These are phyloP conservation scores for Aspergillus intermedius DNA, from an alignment of 2,329 filamentous ascomycete genomes.

Conservation along the genomic window DNA sequence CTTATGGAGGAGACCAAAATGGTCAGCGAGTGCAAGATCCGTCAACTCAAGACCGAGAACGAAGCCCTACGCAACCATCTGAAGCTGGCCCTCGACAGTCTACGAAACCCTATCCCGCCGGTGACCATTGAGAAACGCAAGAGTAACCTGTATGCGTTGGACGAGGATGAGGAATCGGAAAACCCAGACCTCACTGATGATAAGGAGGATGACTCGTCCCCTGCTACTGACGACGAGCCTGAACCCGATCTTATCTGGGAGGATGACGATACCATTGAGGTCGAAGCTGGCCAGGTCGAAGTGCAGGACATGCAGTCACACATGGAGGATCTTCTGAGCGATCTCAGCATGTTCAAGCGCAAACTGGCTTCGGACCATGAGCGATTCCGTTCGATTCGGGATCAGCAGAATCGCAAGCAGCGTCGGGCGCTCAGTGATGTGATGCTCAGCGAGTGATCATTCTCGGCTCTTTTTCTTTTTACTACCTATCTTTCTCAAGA, in stretches of 20 bases:
- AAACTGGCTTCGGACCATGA: conserved; percentile 74
- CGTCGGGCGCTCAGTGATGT: conserved; percentile 28
- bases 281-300: conserved; percentile 36
- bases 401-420: conserved; percentile 17
- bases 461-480: conserved; percentile 2
- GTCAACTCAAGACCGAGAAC: conserved; percentile 80
- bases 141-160: conserved; percentile 35
- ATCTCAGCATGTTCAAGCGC: conserved; percentile 70
- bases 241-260: conserved; percentile 39
- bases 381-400: conserved; percentile 28
- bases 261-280: conserved; percentile 49
- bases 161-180: conserved; percentile 52
- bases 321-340: conserved; percentile 75
- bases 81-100: conserved; percentile 72
- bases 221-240: conserved; percentile 21
- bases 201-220: conserved; percentile 31
- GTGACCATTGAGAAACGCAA: conserved; percentile 29
- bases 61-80: conserved; percentile 83
- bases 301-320: conserved; percentile 67
- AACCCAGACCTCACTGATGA: conserved; percentile 25
- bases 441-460: conserved; percentile 21
- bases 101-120: conserved; percentile 82
- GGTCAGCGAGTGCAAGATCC: conserved; percentile 89
- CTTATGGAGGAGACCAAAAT: conserved; percentile 92
- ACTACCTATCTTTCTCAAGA: conserved; percentile 7